Conservation (phyloP, 345 rosid genomes). For the Eucalyptus virginea region DNA sequence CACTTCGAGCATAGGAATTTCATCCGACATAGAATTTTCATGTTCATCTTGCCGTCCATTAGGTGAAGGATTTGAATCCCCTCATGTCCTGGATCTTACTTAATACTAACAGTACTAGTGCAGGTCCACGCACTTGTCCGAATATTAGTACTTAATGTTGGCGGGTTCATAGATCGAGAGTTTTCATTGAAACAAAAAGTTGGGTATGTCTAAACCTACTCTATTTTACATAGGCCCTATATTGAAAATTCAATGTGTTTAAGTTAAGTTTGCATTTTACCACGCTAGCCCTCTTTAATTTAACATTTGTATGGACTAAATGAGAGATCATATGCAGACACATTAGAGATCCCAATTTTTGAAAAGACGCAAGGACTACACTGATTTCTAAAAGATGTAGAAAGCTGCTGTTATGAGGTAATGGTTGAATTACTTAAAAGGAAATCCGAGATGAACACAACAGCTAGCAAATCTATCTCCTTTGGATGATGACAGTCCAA, state of each 20-base stretch:
- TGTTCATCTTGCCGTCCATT: not conserved
- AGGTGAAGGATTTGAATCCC: not conserved
- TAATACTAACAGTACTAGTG: not conserved
- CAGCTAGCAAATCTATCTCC: not conserved
- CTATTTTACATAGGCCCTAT: not conserved
- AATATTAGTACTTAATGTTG: not conserved
- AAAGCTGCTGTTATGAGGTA: not conserved
- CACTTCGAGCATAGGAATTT: not conserved
- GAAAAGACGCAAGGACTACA: not conserved
- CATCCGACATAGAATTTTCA: not conserved
- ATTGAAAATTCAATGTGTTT: not conserved
- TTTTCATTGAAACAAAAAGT: not conserved
- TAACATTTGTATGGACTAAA: not conserved
- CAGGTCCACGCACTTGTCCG: not conserved
- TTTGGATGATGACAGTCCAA: not conserved
- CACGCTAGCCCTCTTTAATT: not conserved
- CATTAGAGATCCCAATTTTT: not conserved
- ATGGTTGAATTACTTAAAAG: not conserved
- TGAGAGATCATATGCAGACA: not conserved
- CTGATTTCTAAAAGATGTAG: not conserved
- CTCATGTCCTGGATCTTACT: not conserved
- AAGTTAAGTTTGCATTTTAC: not conserved
- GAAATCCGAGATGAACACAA: not conserved
- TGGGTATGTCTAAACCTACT: not conserved
- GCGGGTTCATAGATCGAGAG: not conserved